Base-by-base conservation (phyloP, 2,329 filamentous ascomycete genomes). In the Gnomoniopsis sp. region DNA sequence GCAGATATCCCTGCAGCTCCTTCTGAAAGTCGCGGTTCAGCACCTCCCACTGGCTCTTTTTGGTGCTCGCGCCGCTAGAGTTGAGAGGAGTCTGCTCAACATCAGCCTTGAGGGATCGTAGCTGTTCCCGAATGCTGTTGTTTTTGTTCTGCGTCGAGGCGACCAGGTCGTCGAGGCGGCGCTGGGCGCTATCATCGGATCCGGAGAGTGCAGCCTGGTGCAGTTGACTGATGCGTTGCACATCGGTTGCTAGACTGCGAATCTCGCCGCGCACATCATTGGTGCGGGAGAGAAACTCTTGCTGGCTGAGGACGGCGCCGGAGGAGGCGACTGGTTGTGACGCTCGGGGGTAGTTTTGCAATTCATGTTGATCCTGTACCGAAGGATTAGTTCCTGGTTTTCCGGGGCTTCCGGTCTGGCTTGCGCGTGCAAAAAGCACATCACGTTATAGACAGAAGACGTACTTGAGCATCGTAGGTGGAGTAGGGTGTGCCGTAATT, bases 101-200 rank as follows among this genome's bases (percentile, higher is more conserved):
- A 71, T 93, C 90, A 61, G 76, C 78, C 75, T 92, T 89, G 56
- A 93, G 79, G 65, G 82, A 83, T 73, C 89, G 90, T 77, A 93
- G 89, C 74, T 90, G 86, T 69, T 90, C 87, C 70, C 89, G 88
- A 78, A 93, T 90, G 64, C 83, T 79, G n/a, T 83, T 86, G 75
- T 90, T 91, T 68, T 87, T 82, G 64, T 86, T 76, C 71, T 90
- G 87, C 6, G 89, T 91, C 66, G 90, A 79, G 49, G 86, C 78
- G 58, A 91, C 83, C 55, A 88, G 79, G 66, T 82, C 78, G 72
- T 93, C 87, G 23, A 91, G 80, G 72, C 86, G 82, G 51, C 79
- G 74, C 54, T 76, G 76, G 52, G 81, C 79, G 41, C 68, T 70
- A 47, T 75, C 74, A 71, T 91, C 88, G 58, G 86, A 80, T 61